Evolutionary conservation across 306 rosid genomes (phyloP).

Genomic region (Cyclanthera cordifolia): DNA sequence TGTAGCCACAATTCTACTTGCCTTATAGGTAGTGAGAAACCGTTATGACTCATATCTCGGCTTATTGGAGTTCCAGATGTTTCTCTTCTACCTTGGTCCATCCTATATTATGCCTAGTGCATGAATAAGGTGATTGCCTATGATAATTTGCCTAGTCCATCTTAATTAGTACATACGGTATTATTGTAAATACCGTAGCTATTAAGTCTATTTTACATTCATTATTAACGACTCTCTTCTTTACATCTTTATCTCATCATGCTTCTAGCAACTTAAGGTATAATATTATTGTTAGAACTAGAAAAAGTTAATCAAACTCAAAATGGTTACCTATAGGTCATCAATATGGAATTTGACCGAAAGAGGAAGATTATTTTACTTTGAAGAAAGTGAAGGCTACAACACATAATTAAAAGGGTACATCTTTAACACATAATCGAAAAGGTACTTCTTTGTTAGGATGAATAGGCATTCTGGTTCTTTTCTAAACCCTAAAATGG

Average conservation of each 20-base stretch:
- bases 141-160: neutral
- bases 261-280: neutral
- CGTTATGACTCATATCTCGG: slow-evolving; percentile 33
- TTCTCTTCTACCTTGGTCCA: slow-evolving; percentile 32
- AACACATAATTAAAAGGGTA: too few relatives aligned
- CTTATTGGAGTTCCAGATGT: slow-evolving; percentile 34
- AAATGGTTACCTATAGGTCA: slow-evolving; percentile 36
- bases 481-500: neutral
- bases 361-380: too few relatives aligned
- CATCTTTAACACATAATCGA: slow-evolving; percentile 25
- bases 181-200: neutral
- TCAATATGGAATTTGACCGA: neutral
- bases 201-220: neutral
- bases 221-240: neutral
- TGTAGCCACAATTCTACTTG: slow-evolving; percentile 17
- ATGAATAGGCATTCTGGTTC: slow-evolving; percentile 4
- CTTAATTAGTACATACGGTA: neutral
- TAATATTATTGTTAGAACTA: neutral
- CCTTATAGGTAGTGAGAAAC: slow-evolving; percentile 41
- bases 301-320: neutral
- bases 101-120: slow-evolving; percentile 76
- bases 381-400: slow-evolving; percentile 19
- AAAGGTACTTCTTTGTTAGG: slow-evolving; percentile 35
- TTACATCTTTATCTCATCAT: neutral
- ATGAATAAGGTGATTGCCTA: slow-evolving; percentile 44